phyloP scores from a whole-genome alignment of 768 basidiomycete genomes.

The Mycena pura region DNA sequence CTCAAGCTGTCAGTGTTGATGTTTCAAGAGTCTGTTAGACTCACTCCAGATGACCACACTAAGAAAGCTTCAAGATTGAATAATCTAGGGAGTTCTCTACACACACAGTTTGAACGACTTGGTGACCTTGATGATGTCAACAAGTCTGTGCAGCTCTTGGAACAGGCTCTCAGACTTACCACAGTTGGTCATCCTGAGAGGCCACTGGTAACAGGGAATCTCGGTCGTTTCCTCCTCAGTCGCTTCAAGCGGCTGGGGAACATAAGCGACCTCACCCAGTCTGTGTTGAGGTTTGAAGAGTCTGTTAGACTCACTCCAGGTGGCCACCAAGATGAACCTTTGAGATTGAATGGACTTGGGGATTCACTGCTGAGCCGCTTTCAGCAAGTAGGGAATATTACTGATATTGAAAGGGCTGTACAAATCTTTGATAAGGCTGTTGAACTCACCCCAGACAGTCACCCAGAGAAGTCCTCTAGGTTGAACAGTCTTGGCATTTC shows the following conservation, averaged over 20 bases:
- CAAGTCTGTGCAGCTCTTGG: background rate
- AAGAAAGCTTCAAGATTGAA: background rate
- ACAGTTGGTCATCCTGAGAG: background rate
- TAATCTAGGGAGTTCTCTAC: no score
- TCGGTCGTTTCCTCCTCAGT: background rate
- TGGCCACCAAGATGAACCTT: background rate
- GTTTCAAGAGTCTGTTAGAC: background rate
- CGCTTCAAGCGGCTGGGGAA: background rate
- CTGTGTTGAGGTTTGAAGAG: background rate
- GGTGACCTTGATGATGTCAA: no score
- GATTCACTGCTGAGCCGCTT: no score
- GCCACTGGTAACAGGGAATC: background rate
- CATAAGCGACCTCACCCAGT: background rate
- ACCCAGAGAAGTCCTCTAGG: background rate
- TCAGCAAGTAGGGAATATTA: background rate
- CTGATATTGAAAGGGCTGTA: no score
- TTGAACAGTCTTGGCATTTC: background rate
- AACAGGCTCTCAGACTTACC: background rate
- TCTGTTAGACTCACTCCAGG: background rate
- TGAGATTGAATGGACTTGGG: no score
- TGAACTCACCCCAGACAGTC: background rate
- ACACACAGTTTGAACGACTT: no score
- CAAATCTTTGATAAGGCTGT: background rate
- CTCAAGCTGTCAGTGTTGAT: background rate
- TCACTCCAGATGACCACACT: background rate